Conservation (phyloP, 495 filamentous ascomycete genomes). For the Hapsidospora chrysogenum region DNA sequence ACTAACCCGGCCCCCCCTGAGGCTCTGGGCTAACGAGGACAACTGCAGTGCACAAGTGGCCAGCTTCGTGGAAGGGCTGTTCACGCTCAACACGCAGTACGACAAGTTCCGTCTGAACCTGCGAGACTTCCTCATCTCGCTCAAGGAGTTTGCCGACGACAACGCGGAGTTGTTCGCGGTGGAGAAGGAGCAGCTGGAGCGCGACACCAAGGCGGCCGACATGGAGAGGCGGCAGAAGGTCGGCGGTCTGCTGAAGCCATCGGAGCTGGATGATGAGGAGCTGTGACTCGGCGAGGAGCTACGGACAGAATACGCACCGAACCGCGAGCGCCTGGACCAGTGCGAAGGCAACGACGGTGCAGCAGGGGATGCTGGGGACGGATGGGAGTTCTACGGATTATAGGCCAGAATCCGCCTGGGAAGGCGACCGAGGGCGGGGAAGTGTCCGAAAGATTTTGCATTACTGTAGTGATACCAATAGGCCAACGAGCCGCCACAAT, state of each 20-base stretch:
- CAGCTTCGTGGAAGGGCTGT: conserved; percentile 73
- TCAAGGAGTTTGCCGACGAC: conserved; percentile 90
- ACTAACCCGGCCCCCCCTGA: not conserved
- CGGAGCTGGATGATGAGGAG: conserved; percentile 78
- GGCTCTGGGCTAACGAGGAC: not conserved
- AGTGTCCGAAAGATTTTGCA: too few species aligned
- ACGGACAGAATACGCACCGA: conserved; percentile 37
- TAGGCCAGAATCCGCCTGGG: too few species aligned
- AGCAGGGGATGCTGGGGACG: conserved; percentile 22
- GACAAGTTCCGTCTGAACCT: conserved; percentile 84
- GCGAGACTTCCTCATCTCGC: conserved; percentile 89
- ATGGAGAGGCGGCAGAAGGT: conserved; percentile 81
- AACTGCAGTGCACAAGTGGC: conserved; percentile 59
- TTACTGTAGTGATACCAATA: too few species aligned
- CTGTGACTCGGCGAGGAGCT: conserved; percentile 67
- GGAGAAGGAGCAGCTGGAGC: conserved; percentile 72
- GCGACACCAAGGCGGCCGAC: conserved; percentile 65
- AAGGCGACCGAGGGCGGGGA: too few species aligned
- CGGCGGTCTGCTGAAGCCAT: conserved; percentile 79
- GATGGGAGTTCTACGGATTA: conserved; percentile 36
- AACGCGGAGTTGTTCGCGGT: conserved; percentile 91
- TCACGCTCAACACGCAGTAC: conserved; percentile 63
- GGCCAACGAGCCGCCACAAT: too few species aligned
- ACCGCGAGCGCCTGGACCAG: conserved; percentile 8
- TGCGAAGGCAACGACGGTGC: not conserved